Percentiles rank a stretch among this genome's conserved stretches.
Evolutionary conservation across 2,329 filamentous ascomycete genomes (phyloP).

Genomic region (Microcyclosporella mali): DNA sequence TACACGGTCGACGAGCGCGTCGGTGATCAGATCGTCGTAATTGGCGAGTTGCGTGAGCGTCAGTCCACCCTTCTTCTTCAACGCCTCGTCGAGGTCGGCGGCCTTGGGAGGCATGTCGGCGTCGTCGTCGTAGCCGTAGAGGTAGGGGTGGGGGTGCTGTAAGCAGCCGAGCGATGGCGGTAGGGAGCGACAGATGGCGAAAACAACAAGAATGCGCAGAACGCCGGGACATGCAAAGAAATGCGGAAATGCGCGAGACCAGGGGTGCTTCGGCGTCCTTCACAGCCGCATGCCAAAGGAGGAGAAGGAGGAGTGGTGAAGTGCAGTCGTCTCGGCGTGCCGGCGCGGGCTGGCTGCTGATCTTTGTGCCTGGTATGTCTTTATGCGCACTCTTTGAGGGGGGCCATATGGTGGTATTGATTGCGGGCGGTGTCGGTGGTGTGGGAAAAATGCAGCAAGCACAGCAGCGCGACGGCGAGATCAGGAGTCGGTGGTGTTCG

Average conservation of each 20-base stretch:
- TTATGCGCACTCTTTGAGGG: too few species aligned
- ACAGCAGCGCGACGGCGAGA: too few species aligned
- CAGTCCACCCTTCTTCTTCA: conserved; percentile 62
- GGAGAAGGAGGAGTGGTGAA: too few species aligned
- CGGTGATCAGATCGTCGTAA: conserved; percentile 93
- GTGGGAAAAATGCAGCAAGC: too few species aligned
- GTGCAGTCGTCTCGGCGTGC: too few species aligned
- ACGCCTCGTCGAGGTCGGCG: conserved; percentile 38
- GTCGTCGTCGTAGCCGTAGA: conserved; percentile 1
- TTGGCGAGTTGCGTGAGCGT: conserved; percentile 81
- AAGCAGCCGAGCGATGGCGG: not conserved
- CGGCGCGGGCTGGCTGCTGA: too few species aligned
- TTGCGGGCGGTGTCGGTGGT: too few species aligned
- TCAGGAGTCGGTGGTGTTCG: too few species aligned
- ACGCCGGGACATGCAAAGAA: not conserved
- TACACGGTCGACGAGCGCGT: conserved; percentile 92
- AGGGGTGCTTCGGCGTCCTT: not conserved
- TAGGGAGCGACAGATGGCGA: not conserved
- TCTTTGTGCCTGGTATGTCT: too few species aligned
- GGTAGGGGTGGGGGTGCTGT: too few species aligned
- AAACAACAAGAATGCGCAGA: too few species aligned
- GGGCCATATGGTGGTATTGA: too few species aligned
- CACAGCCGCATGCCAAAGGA: conserved; percentile 1
- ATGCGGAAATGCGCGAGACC: not conserved
- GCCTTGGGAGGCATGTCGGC: conserved; percentile 25